Conservation (phyloP, 305 asterid species). For the Ajuga reptans region DNA sequence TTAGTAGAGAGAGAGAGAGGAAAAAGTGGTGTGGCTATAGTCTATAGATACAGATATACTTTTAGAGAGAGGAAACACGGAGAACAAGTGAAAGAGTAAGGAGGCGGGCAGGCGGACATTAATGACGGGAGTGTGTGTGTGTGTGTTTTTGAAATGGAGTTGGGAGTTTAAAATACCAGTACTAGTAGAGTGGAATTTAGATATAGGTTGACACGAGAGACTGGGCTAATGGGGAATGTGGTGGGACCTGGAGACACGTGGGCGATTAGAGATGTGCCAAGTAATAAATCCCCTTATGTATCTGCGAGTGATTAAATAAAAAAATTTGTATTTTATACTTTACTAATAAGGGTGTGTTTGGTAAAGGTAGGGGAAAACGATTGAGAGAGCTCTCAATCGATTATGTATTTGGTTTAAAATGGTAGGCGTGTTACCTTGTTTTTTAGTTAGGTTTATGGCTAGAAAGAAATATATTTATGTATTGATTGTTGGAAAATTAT, state of each 20-base stretch:
- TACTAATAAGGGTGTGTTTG: too few relatives aligned
- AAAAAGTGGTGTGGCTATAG: conserved; percentile 12
- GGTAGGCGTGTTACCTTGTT: too few relatives aligned
- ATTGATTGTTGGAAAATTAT: too few relatives aligned
- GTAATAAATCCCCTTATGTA: background rate
- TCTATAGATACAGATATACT: conserved; percentile 5
- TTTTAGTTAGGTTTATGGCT: too few relatives aligned
- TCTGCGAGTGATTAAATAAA: background rate
- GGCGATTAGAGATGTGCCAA: background rate
- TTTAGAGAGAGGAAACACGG: conserved; percentile 39
- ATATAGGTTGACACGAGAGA: conserved; percentile 31
- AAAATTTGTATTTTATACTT: too few relatives aligned
- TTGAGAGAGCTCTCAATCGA: too few relatives aligned
- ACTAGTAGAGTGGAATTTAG: background rate
- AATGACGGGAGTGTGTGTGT: conserved; percentile 34
- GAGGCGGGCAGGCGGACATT: conserved; percentile 32
- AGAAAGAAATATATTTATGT: too few relatives aligned
- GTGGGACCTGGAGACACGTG: conserved; percentile 18
- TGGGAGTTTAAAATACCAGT: conserved; percentile 30
- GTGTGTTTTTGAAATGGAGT: conserved; percentile 25
- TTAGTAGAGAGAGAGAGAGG: background rate
- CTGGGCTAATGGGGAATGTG: background rate
- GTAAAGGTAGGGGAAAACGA: too few relatives aligned
- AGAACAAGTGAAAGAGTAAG: conserved; percentile 26
- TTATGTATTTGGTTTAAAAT: too few relatives aligned